These are phyloP conservation scores for Cardamine chenopodiifolia DNA, from an alignment of 345 rosid genomes.

Conservation along the genomic window DNA sequence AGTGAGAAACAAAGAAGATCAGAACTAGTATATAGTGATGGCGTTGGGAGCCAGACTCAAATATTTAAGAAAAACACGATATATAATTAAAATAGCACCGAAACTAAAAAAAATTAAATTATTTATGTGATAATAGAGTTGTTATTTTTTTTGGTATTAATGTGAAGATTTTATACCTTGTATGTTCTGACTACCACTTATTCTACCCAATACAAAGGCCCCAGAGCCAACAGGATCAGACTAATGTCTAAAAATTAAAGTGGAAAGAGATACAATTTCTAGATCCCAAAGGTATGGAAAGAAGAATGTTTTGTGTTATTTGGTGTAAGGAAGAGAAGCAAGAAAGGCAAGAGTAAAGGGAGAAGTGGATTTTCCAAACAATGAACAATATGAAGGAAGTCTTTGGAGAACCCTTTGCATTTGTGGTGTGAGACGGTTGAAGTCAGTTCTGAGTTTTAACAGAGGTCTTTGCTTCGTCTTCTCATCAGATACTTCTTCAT, in stretches of 20 bases:
- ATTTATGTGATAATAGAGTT: too few relatives aligned
- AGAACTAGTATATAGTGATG: constrained; percentile 28
- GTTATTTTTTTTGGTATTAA: too few relatives aligned
- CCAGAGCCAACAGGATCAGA: too few relatives aligned
- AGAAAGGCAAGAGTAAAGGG: constrained; percentile 70
- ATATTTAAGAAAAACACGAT: neutral
- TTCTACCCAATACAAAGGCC: too few relatives aligned
- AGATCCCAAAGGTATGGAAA: neutral
- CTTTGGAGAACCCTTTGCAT: constrained; percentile 51
- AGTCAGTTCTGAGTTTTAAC: constrained; percentile 84
- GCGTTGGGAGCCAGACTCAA: constrained; percentile 29
- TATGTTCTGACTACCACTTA: too few relatives aligned
- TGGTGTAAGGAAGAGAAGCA: constrained; percentile 54
- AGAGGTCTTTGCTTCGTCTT: constrained; percentile 45
- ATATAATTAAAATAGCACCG: neutral
- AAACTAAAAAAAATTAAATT: too few relatives aligned
- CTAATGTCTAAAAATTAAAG: too few relatives aligned
- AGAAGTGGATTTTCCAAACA: constrained; percentile 85
- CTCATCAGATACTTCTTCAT: constrained; percentile 27
- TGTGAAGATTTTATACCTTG: too few relatives aligned
- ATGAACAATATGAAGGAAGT: constrained; percentile 78
- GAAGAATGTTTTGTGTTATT: constrained; percentile 3
- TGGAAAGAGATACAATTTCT: too few relatives aligned
- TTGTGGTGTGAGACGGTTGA: constrained; percentile 62
- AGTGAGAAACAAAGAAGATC: constrained; percentile 29